Evolutionary conservation across 768 basidiomycete genomes (phyloP).

Genomic region (Agaricus subrufescens): DNA sequence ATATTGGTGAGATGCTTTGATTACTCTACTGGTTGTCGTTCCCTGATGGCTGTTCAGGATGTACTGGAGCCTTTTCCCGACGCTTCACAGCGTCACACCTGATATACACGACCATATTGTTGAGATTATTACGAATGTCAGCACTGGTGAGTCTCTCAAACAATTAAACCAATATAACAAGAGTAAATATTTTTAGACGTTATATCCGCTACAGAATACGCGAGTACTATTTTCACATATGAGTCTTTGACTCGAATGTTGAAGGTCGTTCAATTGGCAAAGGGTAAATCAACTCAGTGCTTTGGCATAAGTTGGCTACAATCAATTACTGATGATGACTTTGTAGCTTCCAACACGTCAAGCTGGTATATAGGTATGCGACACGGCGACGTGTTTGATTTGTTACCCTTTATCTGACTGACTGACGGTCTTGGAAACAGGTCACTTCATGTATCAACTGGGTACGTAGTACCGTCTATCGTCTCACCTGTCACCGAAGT

Average conservation of each 20-base stretch:
- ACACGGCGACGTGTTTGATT: too few species aligned
- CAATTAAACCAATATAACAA: too few species aligned
- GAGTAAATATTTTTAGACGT: background rate
- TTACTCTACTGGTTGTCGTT: background rate
- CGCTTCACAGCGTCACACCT: background rate
- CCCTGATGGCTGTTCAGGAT: background rate
- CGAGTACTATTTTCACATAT: background rate
- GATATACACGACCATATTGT: constrained; percentile 1
- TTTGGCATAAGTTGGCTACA: background rate
- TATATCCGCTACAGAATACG: background rate
- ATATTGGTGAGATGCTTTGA: background rate
- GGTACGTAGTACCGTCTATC: background rate
- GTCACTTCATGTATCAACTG: constrained; percentile 1
- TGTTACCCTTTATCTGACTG: background rate
- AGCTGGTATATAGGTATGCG: constrained; percentile 6
- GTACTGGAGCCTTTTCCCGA: constrained; percentile 4
- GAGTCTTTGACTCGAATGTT: background rate
- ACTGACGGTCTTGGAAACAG: background rate
- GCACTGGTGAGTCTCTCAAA: background rate
- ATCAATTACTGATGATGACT: background rate
- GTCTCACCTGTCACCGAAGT: too few species aligned
- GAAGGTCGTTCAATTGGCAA: background rate
- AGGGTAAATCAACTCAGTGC: background rate
- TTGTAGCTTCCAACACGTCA: background rate
- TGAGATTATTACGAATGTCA: background rate